Evolutionary conservation across 2,329 filamentous ascomycete species (phyloP), one percentile per base, ranked within the genome.

Genomic region (Pseudogymnoascus sp.): DNA sequence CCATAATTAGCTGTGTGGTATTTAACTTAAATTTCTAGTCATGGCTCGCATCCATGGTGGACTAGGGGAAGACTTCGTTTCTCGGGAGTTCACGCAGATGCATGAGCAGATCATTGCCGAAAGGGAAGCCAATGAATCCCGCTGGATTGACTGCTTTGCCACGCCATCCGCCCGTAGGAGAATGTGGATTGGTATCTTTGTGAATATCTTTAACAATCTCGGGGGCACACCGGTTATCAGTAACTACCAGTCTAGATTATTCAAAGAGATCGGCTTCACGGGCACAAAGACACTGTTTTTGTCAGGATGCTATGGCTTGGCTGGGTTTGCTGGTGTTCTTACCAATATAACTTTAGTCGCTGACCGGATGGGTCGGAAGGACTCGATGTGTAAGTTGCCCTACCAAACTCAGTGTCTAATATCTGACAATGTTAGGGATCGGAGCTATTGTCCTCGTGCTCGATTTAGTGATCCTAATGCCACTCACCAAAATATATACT

Each of bases 211-310:
- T 23, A 64, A 62, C 17, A 70, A 75, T 60, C 70, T 77, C 29
- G 72, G 69, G 46, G 74, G 75, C 7, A 74, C 74, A 0, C 67
- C 70, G 1, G 73, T 75, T 38, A 76, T 76, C 23, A 74, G 76
- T 60, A 75, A 76, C 10, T 65, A 65, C 17, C 63, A 65, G 46
- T 62, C 62, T 26, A 38, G 23, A 26, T n/a, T 65, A 7, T 65
- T 64, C 19, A 33, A 60, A 44, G 53, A 64, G 35, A 62, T 65
- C 13, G 63, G 62, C 13, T 65, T 64, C 33, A 60, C 13, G 6
- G 64, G 64, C 23, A 44, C 59, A 26, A 44, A 50, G 33, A 64
- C 50, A 5, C 31, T 65, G 15, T 50, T 64, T n/a, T 31, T 65
- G 21, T 64, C 62, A 5, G 64, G 64, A 4, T 64, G 37, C 37